phyloP scores from a whole-genome alignment of 139 green algal species.

The Picochlorum sp. region DNA sequence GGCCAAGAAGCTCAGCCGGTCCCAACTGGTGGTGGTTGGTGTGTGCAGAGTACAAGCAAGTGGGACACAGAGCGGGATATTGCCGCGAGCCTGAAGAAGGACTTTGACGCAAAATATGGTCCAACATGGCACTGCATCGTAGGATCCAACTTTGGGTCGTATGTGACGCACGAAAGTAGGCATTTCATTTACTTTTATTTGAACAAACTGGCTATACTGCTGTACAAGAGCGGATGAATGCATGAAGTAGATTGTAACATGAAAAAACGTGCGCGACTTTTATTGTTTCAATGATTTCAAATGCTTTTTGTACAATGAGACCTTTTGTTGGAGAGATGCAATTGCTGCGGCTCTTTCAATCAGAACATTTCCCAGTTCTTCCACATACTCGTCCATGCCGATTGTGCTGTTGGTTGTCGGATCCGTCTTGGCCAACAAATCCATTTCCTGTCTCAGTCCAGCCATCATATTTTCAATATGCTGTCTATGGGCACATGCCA shows the following conservation, averaged over 20 bases:
- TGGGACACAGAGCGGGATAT: constrained; percentile 99
- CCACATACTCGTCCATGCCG: constrained; percentile 20
- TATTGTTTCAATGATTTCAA: constrained; percentile 1
- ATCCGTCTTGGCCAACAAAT: constrained; percentile 45
- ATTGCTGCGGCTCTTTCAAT: constrained; percentile 16
- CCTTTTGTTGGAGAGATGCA: constrained; percentile 17
- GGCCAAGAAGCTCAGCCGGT: background rate
- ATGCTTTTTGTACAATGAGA: constrained; percentile 11
- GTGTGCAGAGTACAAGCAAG: constrained; percentile 35
- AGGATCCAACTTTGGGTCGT: constrained; percentile 87
- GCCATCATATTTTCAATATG: constrained; percentile 86
- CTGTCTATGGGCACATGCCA: constrained; percentile 75
- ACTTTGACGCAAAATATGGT: constrained; percentile 97
- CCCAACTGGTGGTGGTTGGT: background rate
- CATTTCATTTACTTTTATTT: constrained; percentile 99
- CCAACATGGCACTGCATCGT: constrained; percentile 99
- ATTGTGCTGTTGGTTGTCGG: background rate
- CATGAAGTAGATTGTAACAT: background rate
- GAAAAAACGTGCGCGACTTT: background rate
- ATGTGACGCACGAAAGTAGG: constrained; percentile 95
- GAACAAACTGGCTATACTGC: constrained; percentile 58
- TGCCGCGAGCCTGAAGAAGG: constrained; percentile 97
- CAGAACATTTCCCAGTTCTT: constrained; percentile 21
- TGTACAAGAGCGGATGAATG: constrained; percentile 92
- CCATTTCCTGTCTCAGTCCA: constrained; percentile 68